These are phyloP conservation scores for Isabelozyma heimii DNA, from an alignment of 805 yeast species.

Conservation along the genomic window DNA sequence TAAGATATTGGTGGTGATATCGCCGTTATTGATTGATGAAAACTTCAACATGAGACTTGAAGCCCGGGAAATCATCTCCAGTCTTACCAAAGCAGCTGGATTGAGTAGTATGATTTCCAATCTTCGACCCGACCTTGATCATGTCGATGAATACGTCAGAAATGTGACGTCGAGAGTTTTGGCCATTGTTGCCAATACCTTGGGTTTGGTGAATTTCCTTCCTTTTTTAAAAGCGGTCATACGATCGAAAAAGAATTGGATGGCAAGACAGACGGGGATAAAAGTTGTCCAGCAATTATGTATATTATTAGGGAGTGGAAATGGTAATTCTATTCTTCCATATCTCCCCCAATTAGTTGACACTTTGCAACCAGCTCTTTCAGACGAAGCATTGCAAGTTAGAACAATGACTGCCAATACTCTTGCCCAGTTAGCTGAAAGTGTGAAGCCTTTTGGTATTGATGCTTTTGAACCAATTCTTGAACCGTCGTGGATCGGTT, in stretches of 20 bases:
- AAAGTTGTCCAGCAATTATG: constrained; percentile 77
- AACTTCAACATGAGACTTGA: constrained; percentile 71
- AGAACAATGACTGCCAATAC: constrained; percentile 72
- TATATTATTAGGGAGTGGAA: constrained; percentile 60
- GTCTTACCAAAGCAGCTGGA: constrained; percentile 79
- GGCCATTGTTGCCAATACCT: constrained; percentile 78
- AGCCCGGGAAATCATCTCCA: constrained; percentile 76
- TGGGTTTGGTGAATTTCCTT: constrained; percentile 67
- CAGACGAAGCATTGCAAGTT: constrained; percentile 67
- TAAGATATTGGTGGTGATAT: constrained; percentile 66
- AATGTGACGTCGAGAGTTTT: constrained; percentile 73
- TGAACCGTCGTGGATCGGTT: constrained; percentile 80
- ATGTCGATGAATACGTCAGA: constrained; percentile 76
- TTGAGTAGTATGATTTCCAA: constrained; percentile 74
- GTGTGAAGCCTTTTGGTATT: constrained; percentile 83
- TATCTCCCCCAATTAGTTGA: constrained; percentile 62
- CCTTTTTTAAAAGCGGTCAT: constrained; percentile 85
- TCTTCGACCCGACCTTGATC: constrained; percentile 78
- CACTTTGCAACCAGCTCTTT: constrained; percentile 55
- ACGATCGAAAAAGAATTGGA: constrained; percentile 72
- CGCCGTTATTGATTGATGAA: constrained; percentile 79
- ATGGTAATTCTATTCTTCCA: constrained; percentile 57
- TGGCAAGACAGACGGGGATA: constrained; percentile 80
- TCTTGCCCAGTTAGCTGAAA: constrained; percentile 72
- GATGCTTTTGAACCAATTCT: constrained; percentile 76